Conservation (phyloP, 306 rosid genomes). For the Leucaena leucocephala region DNA sequence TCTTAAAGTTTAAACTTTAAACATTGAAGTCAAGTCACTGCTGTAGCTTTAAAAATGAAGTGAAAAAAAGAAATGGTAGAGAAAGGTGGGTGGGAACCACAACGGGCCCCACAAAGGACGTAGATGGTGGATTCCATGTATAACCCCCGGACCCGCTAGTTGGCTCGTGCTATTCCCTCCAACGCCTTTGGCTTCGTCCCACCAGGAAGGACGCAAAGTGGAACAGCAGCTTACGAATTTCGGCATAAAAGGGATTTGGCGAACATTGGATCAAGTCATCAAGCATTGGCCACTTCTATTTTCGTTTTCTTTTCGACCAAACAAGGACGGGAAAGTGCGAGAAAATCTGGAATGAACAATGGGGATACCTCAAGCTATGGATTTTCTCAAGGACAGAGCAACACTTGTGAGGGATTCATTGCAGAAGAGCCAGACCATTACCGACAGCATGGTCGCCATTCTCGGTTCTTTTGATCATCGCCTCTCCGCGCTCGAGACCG, state of each 20-base stretch:
- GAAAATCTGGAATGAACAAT: slow-evolving; percentile 38
- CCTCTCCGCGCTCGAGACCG: slow-evolving; percentile 92
- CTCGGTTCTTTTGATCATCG: slow-evolving; percentile 97
- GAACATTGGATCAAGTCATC: background rate
- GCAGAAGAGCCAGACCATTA: slow-evolving; percentile 74
- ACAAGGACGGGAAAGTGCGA: slow-evolving; percentile 32
- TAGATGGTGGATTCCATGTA: background rate
- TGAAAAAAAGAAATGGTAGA: background rate
- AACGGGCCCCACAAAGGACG: slow-evolving; percentile 34
- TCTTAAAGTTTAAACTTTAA: background rate
- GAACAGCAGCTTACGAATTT: slow-evolving; percentile 22
- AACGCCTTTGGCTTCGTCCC: slow-evolving; percentile 23
- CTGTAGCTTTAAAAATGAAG: background rate
- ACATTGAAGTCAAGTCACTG: background rate
- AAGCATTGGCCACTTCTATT: slow-evolving; percentile 1
- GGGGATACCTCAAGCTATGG: slow-evolving; percentile 71
- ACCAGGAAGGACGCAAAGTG: slow-evolving; percentile 35
- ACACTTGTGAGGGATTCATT: slow-evolving; percentile 65
- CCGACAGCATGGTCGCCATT: slow-evolving; percentile 84
- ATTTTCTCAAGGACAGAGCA: slow-evolving; percentile 64
- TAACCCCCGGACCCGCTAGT: background rate
- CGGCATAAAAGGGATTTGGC: background rate
- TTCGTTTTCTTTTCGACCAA: slow-evolving; percentile 36
- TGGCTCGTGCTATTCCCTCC: slow-evolving; percentile 21
- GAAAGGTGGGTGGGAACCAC: slow-evolving; percentile 32